Percentiles rank a stretch among this genome's conserved stretches.
Conservation (phyloP, 23 red algal genomes). For the Gracilaria vermiculophylla region DNA sequence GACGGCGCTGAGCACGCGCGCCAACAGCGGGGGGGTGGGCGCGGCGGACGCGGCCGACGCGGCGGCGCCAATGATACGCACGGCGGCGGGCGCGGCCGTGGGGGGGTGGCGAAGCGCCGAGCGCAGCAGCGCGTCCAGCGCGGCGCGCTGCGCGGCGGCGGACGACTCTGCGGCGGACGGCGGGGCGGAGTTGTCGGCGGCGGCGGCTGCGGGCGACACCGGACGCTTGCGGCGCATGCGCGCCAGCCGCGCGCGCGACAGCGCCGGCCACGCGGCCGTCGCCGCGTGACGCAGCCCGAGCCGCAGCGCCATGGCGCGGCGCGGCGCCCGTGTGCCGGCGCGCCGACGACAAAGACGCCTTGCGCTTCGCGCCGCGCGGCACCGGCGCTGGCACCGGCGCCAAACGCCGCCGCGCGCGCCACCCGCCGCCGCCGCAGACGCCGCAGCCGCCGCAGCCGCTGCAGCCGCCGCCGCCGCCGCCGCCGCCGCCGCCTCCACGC, state of each 20-base stretch:
- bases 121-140: not conserved
- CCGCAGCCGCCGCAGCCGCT: not conserved
- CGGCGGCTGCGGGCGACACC: not conserved
- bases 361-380: not conserved
- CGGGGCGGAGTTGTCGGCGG: not conserved
- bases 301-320: too few relatives aligned
- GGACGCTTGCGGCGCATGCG: not conserved
- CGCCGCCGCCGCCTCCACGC: not conserved
- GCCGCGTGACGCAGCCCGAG: not conserved
- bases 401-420: not conserved
- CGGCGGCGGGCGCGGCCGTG: not conserved
- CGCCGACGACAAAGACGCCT: too few relatives aligned
- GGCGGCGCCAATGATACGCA: not conserved
- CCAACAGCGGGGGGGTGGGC: not conserved
- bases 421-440: not conserved
- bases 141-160: not conserved
- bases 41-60: not conserved
- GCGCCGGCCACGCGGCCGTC: not conserved
- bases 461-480: not conserved
- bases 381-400: not conserved
- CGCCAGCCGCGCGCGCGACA: not conserved
- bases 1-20: not conserved
- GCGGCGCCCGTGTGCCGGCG: too few relatives aligned
- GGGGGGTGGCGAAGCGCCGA: not conserved
- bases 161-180: not conserved